phyloP scores from a whole-genome alignment of 1,284 basidiomycete genomes.

The Ganoderma meredithae region DNA sequence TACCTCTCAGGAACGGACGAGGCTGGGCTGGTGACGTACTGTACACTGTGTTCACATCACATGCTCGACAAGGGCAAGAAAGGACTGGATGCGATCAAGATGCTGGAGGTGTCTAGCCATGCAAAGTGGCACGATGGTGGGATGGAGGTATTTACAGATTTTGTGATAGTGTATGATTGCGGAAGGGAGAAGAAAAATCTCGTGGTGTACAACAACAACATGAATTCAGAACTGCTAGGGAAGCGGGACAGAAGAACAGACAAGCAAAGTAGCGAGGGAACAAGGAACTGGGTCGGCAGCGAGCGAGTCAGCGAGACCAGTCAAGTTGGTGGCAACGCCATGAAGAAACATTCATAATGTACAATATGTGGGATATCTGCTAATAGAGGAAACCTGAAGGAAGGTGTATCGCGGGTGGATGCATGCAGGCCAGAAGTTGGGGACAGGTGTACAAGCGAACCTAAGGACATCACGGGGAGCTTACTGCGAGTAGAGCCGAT shows the following conservation, averaged over 20 bases:
- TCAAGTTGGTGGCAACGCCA: not conserved
- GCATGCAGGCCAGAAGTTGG: not conserved
- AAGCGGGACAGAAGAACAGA: not conserved
- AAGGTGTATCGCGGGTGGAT: not conserved
- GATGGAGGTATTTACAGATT: not conserved
- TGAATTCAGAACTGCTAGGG: not conserved
- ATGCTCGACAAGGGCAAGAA: not conserved
- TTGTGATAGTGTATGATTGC: not conserved
- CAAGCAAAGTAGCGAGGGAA: not conserved
- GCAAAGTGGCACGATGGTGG: not conserved
- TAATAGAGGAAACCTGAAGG: not conserved
- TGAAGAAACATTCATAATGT: not conserved
- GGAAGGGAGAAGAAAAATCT: not conserved
- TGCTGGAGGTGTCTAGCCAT: not conserved
- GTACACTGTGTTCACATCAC: not conserved
- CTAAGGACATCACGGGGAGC: no score
- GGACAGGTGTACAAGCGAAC: not conserved
- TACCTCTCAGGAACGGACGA: not conserved
- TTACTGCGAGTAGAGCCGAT: slow-evolving; percentile 20
- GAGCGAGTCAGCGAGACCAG: not conserved
- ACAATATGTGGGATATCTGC: not conserved
- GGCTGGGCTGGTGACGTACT: not conserved
- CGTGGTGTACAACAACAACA: not conserved
- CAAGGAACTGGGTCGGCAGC: not conserved
- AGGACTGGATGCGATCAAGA: not conserved